phyloP scores from a whole-genome alignment of 2,329 filamentous ascomycete genomes.

The Xylariales sp. region DNA sequence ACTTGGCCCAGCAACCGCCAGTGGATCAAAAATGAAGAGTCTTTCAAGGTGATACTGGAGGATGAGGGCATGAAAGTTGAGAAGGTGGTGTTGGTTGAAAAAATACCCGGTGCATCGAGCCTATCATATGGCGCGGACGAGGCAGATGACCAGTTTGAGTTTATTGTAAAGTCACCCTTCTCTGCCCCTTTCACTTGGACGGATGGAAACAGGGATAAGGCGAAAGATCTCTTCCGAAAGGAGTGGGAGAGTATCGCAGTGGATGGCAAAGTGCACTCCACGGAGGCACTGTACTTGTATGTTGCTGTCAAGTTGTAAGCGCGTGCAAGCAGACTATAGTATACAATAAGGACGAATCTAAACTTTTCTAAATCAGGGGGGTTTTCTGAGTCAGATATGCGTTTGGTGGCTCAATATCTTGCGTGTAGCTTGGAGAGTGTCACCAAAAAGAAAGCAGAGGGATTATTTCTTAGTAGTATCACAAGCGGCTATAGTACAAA shows the following conservation, averaged over 20 bases:
- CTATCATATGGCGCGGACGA: background rate
- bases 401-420: no score
- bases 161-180: background rate
- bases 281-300: constrained; percentile 19
- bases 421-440: no score
- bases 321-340: no score
- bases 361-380: no score
- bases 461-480: no score
- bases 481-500: no score
- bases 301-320: background rate
- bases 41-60: constrained; percentile 22
- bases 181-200: constrained; percentile 8
- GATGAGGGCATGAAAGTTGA: constrained; percentile 21
- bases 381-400: no score
- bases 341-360: no score
- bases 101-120: constrained; percentile 6
- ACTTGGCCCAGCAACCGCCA: constrained; percentile 10
- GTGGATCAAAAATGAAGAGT: constrained; percentile 24
- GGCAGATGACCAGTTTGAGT: background rate
- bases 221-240: constrained; percentile 20
- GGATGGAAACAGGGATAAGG: constrained; percentile 14
- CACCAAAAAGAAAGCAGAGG: no score
- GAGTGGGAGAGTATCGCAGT: constrained; percentile 25
- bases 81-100: constrained; percentile 19
- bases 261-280: constrained; percentile 21